These are phyloP conservation scores for Pythium periplocum DNA, from an alignment of 352 stramenopile genomes.

Conservation along the genomic window DNA sequence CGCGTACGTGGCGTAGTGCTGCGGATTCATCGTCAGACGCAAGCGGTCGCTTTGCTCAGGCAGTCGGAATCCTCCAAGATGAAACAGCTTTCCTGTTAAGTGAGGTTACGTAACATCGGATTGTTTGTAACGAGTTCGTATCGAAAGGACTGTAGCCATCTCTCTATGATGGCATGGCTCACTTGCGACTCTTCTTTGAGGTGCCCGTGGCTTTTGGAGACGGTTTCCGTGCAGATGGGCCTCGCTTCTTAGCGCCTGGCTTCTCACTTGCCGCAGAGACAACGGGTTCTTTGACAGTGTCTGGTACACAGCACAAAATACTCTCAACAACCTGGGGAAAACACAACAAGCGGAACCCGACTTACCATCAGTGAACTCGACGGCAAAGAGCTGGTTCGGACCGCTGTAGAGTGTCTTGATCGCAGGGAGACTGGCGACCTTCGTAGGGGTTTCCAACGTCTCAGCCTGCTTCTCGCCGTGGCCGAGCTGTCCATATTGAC, in stretches of 20 bases:
- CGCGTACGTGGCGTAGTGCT: constrained; percentile 57
- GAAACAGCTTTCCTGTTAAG: too few relatives aligned
- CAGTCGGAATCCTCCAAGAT: too few relatives aligned
- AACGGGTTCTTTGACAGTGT: constrained; percentile 42
- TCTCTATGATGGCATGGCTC: too few relatives aligned
- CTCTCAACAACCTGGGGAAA: too few relatives aligned
- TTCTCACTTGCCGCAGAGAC: constrained; percentile 8
- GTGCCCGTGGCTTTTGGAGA: not conserved
- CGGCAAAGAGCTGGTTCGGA: constrained; percentile 70
- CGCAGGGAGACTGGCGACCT: constrained; percentile 38
- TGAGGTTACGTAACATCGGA: too few relatives aligned
- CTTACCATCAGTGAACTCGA: constrained; percentile 74
- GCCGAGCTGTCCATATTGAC: constrained; percentile 64
- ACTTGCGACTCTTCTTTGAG: constrained; percentile 27
- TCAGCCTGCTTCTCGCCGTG: constrained; percentile 32
- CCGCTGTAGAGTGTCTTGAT: constrained; percentile 64
- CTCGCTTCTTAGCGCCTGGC: constrained; percentile 19
- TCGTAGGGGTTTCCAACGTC: constrained; percentile 38
- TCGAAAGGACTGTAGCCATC: too few relatives aligned
- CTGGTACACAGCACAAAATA: constrained; percentile 9
- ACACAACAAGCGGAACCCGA: constrained; percentile 1
- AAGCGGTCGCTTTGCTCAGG: too few relatives aligned
- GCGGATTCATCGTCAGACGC: constrained; percentile 28
- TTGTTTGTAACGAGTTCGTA: too few relatives aligned
- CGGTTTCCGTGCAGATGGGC: constrained; percentile 13